Percentiles rank a stretch among this genome's conserved stretches.
phyloP scores from a whole-genome alignment of 805 yeast genomes.

The Yamadazyma sp. region DNA sequence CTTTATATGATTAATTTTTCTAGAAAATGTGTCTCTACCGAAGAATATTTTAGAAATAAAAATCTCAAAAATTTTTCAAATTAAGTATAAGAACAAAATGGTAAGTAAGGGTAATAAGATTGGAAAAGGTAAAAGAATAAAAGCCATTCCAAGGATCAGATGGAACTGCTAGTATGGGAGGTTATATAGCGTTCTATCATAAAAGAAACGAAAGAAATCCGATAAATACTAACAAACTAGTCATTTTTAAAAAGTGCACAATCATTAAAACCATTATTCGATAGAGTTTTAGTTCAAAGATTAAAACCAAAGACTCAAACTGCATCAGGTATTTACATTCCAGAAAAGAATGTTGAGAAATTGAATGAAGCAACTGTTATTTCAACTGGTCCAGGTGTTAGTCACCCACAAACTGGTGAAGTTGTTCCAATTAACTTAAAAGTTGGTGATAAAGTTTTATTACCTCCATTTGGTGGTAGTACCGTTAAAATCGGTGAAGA shows the following conservation, averaged over 20 bases:
- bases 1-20: not conserved
- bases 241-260: constrained; percentile 78
- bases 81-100: constrained; percentile 4
- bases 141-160: not conserved
- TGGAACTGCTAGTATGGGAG: not conserved
- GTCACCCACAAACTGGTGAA: constrained; percentile 68
- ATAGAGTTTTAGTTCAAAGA: constrained; percentile 95
- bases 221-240: constrained; percentile 15
- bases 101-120: constrained; percentile 6
- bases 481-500: constrained; percentile 85
- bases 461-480: constrained; percentile 93
- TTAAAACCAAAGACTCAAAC: constrained; percentile 88
- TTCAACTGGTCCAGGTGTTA: constrained; percentile 93
- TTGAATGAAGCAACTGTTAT: constrained; percentile 88
- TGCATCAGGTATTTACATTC: constrained; percentile 88
- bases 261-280: constrained; percentile 86
- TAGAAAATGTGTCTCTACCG: constrained; percentile 7
- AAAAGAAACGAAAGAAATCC: not conserved
- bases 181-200: not conserved
- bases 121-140: not conserved
- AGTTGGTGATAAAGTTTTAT: constrained; percentile 91
- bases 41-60: constrained; percentile 13
- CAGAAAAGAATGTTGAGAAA: constrained; percentile 94
- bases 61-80: constrained; percentile 10
- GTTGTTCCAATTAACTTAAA: constrained; percentile 69